These are phyloP conservation scores for Asterella californica DNA, from an alignment of 225 moss, liverwort and hornwort genomes.

Conservation along the genomic window DNA sequence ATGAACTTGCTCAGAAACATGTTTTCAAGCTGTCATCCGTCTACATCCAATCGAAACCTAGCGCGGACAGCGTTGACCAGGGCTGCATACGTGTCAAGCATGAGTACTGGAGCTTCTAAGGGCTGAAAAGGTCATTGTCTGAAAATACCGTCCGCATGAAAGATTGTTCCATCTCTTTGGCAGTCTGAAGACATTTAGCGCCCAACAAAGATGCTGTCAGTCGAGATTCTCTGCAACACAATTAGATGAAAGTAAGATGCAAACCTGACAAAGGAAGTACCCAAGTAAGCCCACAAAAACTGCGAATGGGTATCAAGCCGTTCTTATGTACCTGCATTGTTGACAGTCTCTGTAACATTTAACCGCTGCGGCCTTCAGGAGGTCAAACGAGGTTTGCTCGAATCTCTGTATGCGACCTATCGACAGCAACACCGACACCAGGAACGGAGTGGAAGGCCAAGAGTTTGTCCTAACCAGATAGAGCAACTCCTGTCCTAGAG, in stretches of 20 bases:
- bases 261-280: neutral
- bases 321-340: slow-evolving; percentile 56
- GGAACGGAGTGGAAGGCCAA: slow-evolving; percentile 61
- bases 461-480: slow-evolving; percentile 59
- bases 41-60: neutral
- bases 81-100: neutral
- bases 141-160: slow-evolving; percentile 71
- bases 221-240: slow-evolving; percentile 56
- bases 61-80: neutral
- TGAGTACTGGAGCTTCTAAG: neutral
- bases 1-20: neutral
- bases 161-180: slow-evolving; percentile 52
- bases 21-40: neutral
- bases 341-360: slow-evolving; percentile 75
- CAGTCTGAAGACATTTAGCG: slow-evolving; percentile 47
- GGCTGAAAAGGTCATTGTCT: neutral
- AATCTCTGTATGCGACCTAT: slow-evolving; percentile 87
- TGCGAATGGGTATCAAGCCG: neutral
- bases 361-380: slow-evolving; percentile 66
- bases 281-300: neutral
- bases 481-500: slow-evolving; percentile 76
- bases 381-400: slow-evolving; percentile 71
- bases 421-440: slow-evolving; percentile 75
- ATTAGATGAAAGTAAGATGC: neutral
- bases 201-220: slow-evolving; percentile 68